These are phyloP conservation scores for Hanseniaspora mollemarum DNA, from an alignment of 805 yeast species.

Conservation along the genomic window DNA sequence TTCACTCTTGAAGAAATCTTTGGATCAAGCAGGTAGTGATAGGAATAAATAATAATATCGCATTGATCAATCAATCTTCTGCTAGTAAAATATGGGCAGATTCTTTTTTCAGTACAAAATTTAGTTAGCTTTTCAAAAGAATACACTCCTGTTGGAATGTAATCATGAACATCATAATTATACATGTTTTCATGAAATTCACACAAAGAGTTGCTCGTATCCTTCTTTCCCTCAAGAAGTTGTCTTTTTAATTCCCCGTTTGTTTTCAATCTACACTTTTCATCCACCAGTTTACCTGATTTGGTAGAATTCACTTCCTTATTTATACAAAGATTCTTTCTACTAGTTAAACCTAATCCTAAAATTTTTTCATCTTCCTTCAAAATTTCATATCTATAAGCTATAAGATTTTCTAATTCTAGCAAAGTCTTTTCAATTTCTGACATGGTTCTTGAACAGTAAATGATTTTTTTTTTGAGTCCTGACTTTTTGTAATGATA, in stretches of 20 bases:
- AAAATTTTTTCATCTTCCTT: constrained; percentile 71
- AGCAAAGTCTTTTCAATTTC: constrained; percentile 95
- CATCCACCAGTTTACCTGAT: constrained; percentile 89
- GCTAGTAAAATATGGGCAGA: constrained; percentile 94
- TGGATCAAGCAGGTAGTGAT: constrained; percentile 92
- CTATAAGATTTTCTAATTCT: constrained; percentile 82
- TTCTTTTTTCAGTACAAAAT: constrained; percentile 65
- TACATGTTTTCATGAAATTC: constrained; percentile 83
- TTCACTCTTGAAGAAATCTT: constrained; percentile 95
- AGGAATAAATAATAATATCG: constrained; percentile 87
- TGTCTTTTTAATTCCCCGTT: constrained; percentile 73
- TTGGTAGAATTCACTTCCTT: constrained; percentile 79
- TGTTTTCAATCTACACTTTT: constrained; percentile 87
- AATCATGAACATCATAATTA: constrained; percentile 74
- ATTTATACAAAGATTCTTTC: constrained; percentile 88
- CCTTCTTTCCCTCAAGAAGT: constrained; percentile 37
- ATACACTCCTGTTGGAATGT: constrained; percentile 86
- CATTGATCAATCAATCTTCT: constrained; percentile 95
- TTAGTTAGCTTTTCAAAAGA: constrained; percentile 75
- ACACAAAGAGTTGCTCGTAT: constrained; percentile 51
- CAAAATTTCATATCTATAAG: constrained; percentile 65
- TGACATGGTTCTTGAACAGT: constrained; percentile 99
- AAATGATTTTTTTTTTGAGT: constrained; percentile 53
- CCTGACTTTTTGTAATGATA: constrained; percentile 77
- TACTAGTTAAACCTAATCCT: constrained; percentile 85